A percentile compares a stretch with the other conserved stretches of the same genome.
These are phyloP conservation scores for Leccinum incarnatum DNA, from an alignment of 768 basidiomycete genomes.

Conservation along the genomic window DNA sequence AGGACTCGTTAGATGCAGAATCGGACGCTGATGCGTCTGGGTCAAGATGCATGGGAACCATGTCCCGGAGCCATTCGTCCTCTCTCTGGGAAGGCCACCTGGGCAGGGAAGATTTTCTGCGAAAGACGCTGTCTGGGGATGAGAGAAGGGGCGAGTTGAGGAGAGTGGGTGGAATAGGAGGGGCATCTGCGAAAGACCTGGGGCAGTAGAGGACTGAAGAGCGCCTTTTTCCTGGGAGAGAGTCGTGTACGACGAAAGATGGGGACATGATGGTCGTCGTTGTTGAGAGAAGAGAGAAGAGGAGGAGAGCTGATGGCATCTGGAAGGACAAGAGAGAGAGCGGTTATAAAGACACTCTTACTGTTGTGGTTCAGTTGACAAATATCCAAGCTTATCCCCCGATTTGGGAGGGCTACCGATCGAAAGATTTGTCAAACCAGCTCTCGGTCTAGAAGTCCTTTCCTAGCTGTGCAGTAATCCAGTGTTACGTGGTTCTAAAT, in stretches of 20 bases:
- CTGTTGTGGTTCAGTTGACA: conserved; percentile 20
- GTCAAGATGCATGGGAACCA: conserved; percentile 40
- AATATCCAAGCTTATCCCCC: conserved; percentile 26
- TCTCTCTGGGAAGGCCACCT: conserved; percentile 47
- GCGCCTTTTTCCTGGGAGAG: conserved; percentile 16
- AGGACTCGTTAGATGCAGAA: neutral
- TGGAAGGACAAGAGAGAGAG: neutral
- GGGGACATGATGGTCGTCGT: conserved; percentile 11
- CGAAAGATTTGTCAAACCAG: conserved; percentile 4
- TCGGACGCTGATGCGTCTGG: conserved; percentile 14
- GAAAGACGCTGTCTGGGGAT: conserved; percentile 49
- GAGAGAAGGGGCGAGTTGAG: conserved; percentile 53
- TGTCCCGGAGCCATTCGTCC: conserved; percentile 64
- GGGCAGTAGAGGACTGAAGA: conserved; percentile 16
- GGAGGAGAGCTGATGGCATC: conserved; percentile 11
- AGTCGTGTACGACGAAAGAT: conserved; percentile 14
- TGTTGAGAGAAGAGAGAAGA: neutral
- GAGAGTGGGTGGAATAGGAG: conserved; percentile 61
- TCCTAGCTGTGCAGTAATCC: conserved; percentile 16
- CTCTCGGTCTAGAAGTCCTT: neutral
- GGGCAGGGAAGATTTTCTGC: conserved; percentile 32
- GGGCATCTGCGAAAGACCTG: conserved; percentile 29
- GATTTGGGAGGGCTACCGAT: conserved; percentile 20
- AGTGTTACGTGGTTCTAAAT: conserved; percentile 2
- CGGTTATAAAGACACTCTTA: conserved; percentile 19